Base-by-base conservation (phyloP, 768 basidiomycete genomes). In the Inosperma sp. region DNA sequence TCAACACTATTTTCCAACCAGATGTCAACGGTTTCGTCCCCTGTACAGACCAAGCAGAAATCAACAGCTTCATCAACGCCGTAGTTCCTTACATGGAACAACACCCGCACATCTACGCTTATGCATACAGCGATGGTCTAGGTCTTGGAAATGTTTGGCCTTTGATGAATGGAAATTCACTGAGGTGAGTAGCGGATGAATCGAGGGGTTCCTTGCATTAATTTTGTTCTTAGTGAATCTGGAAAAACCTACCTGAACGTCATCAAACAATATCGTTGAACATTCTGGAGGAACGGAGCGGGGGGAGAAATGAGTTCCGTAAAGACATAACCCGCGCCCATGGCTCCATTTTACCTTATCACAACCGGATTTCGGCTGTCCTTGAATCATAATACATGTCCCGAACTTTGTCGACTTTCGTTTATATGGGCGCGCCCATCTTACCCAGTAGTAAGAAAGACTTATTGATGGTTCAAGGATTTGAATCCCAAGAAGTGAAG, bases 91-190 rank as follows among this genome's bases (percentile, higher is more conserved):
- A 70, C 58, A 66, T 77, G 42, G 65, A 77, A 52, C 47, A 53
- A 13, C 61, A 73, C 40, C 40, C 57, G 7, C 61, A 68, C 21
- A 63, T 77, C 29, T 68, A 65, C 34, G 75, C 73, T 7, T 77
- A 75, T 54, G 75, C 71, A 4, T 77, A 76, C 51, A 76, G 74
- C 59, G 76, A 77, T 51, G 75, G 75, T 6, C 56, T 69, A 23
- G 75, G 74, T 14, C 68, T 77, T 16, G 75, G 75, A 8, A 62
- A 70, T 49, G 70, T 70, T 22, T 77, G 75, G 75, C 74, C 75
- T 7, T 62, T 77, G 62, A 72, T 66, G 62, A 62, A 63, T 16
- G 64, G 62, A 6, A 58, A 63, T 49, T 41, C 65, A 26, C 56
- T 73, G 50, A 74, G 72, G 73, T 71, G 34, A 27, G 64, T 26